phyloP scores from a whole-genome alignment of 2,329 filamentous ascomycete species.

The Neofusicoccum kwambonambiense region DNA sequence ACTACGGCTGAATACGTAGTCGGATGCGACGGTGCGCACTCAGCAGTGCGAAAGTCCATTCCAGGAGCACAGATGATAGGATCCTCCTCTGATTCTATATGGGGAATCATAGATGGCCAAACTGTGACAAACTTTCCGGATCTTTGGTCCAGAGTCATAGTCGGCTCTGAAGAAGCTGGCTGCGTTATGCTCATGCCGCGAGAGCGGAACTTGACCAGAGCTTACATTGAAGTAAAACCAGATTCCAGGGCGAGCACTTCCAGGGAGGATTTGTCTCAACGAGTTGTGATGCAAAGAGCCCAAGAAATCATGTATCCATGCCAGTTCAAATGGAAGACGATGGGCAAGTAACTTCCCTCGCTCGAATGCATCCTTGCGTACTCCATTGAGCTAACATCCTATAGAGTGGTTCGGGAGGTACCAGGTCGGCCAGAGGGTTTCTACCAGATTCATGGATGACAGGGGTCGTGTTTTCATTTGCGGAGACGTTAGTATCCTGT shows the following conservation, averaged over 20 bases:
- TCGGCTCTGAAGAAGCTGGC: conserved; percentile 65
- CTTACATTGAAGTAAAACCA: conserved; percentile 50
- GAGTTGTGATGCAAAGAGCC: conserved; percentile 69
- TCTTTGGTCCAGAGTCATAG: conserved; percentile 70
- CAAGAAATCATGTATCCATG: conserved; percentile 48
- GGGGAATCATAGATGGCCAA: conserved; percentile 71
- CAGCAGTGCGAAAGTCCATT: conserved; percentile 61
- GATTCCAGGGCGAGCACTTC: conserved; percentile 31
- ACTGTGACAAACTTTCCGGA: conserved; percentile 72
- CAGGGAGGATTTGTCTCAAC: conserved; percentile 49
- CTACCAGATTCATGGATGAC: conserved; percentile 44
- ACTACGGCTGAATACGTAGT: conserved; percentile 64
- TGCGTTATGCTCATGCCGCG: conserved; percentile 73
- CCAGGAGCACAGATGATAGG: conserved; percentile 50
- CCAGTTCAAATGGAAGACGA: conserved; percentile 43
- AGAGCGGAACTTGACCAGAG: conserved; percentile 69
- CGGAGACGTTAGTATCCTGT: conserved; percentile 40
- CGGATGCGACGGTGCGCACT: conserved; percentile 72
- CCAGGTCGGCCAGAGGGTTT: conserved; percentile 51
- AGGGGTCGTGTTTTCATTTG: conserved; percentile 48
- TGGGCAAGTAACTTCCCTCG: conserved; percentile 28
- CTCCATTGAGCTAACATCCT: not conserved
- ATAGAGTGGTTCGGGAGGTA: conserved; percentile 53
- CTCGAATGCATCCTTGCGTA: not conserved
- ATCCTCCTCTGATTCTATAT: conserved; percentile 56